phyloP scores from a whole-genome alignment of 108 stramenopile species.

The Cyclotella kingstonii region DNA sequence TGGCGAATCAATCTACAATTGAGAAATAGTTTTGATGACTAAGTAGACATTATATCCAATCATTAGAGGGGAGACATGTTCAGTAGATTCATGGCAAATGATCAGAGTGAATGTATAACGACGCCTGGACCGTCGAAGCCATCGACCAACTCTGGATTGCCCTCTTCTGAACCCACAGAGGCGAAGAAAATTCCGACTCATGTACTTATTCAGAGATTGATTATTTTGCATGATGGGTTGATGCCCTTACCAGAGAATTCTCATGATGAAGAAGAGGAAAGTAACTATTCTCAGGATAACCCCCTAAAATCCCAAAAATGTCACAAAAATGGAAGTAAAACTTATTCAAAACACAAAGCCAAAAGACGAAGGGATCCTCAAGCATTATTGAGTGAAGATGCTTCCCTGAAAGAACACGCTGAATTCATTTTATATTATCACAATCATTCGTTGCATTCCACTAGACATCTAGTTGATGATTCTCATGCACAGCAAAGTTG shows the following conservation, averaged over 20 bases:
- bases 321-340: background rate
- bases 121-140: too few relatives aligned
- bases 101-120: too few relatives aligned
- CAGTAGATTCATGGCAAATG: too few relatives aligned
- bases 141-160: too few relatives aligned
- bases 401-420: slow-evolving; percentile 58
- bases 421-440: slow-evolving; percentile 75
- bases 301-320: background rate
- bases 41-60: too few relatives aligned
- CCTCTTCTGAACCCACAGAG: too few relatives aligned
- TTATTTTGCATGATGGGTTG: slow-evolving; percentile 46
- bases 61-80: too few relatives aligned
- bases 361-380: slow-evolving; percentile 24
- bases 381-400: slow-evolving; percentile 52
- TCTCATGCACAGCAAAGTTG: slow-evolving; percentile 13
- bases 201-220: slow-evolving; percentile 37
- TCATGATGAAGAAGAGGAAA: background rate
- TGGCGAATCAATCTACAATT: too few relatives aligned
- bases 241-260: slow-evolving; percentile 16
- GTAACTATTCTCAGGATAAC: background rate
- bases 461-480: background rate
- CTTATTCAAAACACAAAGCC: background rate
- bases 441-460: slow-evolving; percentile 32
- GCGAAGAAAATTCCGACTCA: background rate
- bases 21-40: too few relatives aligned